Percentiles rank a stretch among this genome's conserved stretches.
These are phyloP conservation scores for Globisporangium ultimum DNA, from an alignment of 352 stramenopile genomes.

Conservation along the genomic window DNA sequence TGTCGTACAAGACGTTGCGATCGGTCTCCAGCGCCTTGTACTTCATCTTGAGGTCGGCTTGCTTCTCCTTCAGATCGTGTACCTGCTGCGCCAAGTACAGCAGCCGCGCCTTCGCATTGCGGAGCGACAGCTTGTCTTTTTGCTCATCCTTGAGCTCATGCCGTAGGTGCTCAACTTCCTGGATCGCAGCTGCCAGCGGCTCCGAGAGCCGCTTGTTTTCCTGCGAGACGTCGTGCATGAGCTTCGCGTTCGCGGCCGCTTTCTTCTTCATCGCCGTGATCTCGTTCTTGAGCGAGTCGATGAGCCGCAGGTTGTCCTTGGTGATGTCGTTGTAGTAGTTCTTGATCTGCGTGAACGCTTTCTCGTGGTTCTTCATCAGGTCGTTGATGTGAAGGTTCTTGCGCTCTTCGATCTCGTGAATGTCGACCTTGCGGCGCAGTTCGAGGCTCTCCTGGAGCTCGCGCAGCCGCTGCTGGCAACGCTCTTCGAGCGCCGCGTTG, in stretches of 20 bases:
- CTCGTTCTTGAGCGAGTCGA: conserved; percentile 91
- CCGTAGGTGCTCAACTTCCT: conserved; percentile 88
- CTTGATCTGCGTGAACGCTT: conserved; percentile 93
- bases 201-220: conserved; percentile 92
- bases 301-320: conserved; percentile 91
- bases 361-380: conserved; percentile 93
- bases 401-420: conserved; percentile 93
- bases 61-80: conserved; percentile 48
- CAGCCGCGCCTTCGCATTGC: conserved; percentile 87
- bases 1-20: conserved; percentile 88
- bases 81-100: conserved; percentile 73
- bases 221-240: conserved; percentile 91
- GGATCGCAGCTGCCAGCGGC: conserved; percentile 77
- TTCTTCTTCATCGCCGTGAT: conserved; percentile 94
- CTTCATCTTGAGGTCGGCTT: conserved; percentile 63
- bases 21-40: conserved; percentile 83
- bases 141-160: conserved; percentile 89
- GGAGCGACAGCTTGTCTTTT: conserved; percentile 90
- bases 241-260: conserved; percentile 85
- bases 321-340: conserved; percentile 97
- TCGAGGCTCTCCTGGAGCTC: conserved; percentile 86
- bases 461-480: conserved; percentile 65
- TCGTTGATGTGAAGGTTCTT: conserved; percentile 96
- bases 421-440: conserved; percentile 89
- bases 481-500: conserved; percentile 64